These are phyloP conservation scores for Lineolata rhizophorae DNA, from an alignment of 495 filamentous ascomycete genomes.

Conservation along the genomic window DNA sequence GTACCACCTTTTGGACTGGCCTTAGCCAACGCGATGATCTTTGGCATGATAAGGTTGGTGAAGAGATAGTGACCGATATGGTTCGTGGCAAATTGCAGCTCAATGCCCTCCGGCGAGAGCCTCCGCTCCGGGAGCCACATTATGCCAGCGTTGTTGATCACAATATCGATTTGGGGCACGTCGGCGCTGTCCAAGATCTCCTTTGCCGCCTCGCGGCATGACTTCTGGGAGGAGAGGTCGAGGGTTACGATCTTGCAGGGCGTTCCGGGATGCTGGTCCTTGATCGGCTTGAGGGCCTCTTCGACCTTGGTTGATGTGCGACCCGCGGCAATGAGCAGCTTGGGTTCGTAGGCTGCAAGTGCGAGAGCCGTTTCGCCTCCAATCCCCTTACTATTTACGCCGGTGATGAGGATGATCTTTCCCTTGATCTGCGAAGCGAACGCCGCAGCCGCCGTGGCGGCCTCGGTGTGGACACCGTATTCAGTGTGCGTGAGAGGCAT, in stretches of 20 bases:
- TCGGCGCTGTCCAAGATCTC: slow-evolving; percentile 18
- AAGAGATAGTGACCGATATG: slow-evolving; percentile 11
- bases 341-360: slow-evolving; percentile 29
- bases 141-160: slow-evolving; percentile 11
- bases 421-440: too few relatives aligned
- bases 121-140: slow-evolving; percentile 3
- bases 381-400: slow-evolving; percentile 29
- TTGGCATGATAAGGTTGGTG: slow-evolving; percentile 7
- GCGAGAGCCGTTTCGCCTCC: slow-evolving; percentile 29
- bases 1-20: slow-evolving; percentile 4
- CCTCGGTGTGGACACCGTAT: too few relatives aligned
- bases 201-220: slow-evolving; percentile 22
- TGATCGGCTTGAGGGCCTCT: slow-evolving; percentile 21
- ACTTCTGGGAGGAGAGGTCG: slow-evolving; percentile 25
- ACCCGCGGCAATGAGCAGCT: slow-evolving; percentile 30
- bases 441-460: too few relatives aligned
- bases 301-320: slow-evolving; percentile 28
- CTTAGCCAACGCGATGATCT: slow-evolving; percentile 2
- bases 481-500: too few relatives aligned
- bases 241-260: slow-evolving; percentile 21
- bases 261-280: slow-evolving; percentile 14
- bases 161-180: slow-evolving; percentile 10
- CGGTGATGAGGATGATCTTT: slow-evolving; percentile 15
- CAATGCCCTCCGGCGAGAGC: slow-evolving; percentile 18
- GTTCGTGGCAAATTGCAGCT: slow-evolving; percentile 30